Percentiles rank a stretch among this genome's conserved stretches.
Conservation (phyloP, 2,329 filamentous ascomycete species). For the Aspergillus sp. region DNA sequence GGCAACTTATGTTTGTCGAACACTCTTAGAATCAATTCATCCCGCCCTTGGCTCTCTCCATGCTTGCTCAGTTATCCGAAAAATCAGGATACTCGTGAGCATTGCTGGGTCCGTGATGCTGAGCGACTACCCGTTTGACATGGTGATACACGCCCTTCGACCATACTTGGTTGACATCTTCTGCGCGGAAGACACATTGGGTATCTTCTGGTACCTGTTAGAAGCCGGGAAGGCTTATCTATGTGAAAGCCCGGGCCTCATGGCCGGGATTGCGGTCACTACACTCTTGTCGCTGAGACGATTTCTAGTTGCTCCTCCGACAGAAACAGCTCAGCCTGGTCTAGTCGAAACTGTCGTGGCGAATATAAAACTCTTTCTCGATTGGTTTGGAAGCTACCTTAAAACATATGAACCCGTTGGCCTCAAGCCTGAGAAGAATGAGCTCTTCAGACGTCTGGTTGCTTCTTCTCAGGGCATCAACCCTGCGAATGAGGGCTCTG, state of each 20-base stretch:
- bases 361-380: constrained; percentile 73
- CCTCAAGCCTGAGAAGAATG: constrained; percentile 52
- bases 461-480: constrained; percentile 68
- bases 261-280: constrained; percentile 77
- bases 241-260: constrained; percentile 67
- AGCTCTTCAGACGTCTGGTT: constrained; percentile 68
- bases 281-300: constrained; percentile 75
- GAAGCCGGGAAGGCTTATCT: constrained; percentile 68
- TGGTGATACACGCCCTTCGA: constrained; percentile 79
- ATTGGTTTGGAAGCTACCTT: constrained; percentile 75
- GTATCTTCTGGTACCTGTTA: constrained; percentile 82
- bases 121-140: constrained; percentile 80
- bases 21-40: constrained; percentile 77
- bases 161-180: constrained; percentile 79
- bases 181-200: constrained; percentile 87
- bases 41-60: constrained; percentile 82
- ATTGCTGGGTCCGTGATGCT: constrained; percentile 74
- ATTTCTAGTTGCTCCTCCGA: constrained; percentile 73
- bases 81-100: constrained; percentile 77
- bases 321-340: constrained; percentile 80
- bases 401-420: constrained; percentile 59
- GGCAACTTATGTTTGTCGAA: constrained; percentile 72
- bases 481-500: constrained; percentile 68
- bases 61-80: constrained; percentile 81
- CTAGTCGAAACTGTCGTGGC: constrained; percentile 76